A percentile compares a stretch with the other conserved stretches of the same genome.
Evolutionary conservation across 1,284 basidiomycete species (phyloP).

Genomic region (Boletus austroedulis): DNA sequence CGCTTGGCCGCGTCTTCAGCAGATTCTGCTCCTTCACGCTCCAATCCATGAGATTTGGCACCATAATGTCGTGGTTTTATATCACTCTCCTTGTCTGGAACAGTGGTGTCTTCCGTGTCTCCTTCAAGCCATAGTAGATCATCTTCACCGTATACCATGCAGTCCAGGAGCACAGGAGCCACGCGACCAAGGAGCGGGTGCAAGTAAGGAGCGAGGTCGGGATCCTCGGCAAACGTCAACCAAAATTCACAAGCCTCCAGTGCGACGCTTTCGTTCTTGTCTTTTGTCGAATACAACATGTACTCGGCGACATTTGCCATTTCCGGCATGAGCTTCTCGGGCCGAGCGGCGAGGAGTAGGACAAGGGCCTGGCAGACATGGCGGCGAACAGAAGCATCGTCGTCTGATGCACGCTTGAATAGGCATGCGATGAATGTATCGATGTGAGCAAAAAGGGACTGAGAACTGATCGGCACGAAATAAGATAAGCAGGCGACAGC

Average conservation of each 20-base stretch:
- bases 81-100: conserved; percentile 91
- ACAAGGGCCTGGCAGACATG: conserved; percentile 97
- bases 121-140: conserved; percentile 94
- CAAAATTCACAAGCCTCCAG: conserved; percentile 99
- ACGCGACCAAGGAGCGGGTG: conserved; percentile 85
- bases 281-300: conserved; percentile 98
- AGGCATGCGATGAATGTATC: conserved; percentile 90
- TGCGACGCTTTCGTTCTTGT: conserved; percentile 92
- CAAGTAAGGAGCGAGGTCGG: conserved; percentile 79
- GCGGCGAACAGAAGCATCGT: conserved; percentile 88
- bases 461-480: conserved; percentile 83
- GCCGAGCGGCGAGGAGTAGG: conserved; percentile 85
- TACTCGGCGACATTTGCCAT: conserved; percentile 96
- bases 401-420: conserved; percentile 93
- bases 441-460: conserved; percentile 86
- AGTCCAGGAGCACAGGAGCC: conserved; percentile 90
- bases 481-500: conserved; percentile 93
- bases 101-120: conserved; percentile 86
- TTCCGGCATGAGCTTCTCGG: conserved; percentile 96
- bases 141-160: conserved; percentile 97
- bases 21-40: conserved; percentile 60
- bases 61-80: conserved; percentile 96
- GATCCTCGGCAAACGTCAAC: conserved; percentile 98
- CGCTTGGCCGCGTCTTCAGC: conserved; percentile 52
- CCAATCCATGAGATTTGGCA: conserved; percentile 78